Base-by-base conservation (phyloP, 2,329 filamentous ascomycete genomes). In the Grosmannia clavigera region DNA sequence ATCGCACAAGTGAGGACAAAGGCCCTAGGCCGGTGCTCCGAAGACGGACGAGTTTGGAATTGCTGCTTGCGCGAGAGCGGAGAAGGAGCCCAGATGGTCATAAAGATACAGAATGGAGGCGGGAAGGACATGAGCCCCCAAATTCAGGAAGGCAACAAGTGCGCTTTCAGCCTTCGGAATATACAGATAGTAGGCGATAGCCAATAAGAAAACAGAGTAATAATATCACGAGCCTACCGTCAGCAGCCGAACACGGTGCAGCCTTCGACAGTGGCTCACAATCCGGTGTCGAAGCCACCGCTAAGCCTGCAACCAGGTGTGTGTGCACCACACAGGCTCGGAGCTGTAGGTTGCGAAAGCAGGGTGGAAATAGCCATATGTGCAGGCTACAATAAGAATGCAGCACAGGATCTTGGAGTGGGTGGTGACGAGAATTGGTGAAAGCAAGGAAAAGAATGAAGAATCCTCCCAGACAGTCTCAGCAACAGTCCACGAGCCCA, bases 221-320 rank as follows among this genome's bases (percentile, higher is more conserved):
- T 40, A 3, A 40, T 40, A 40, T 6, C 12, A 40, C 3, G 12
- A 40, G 16, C 35, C 9, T 10, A 14, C 35, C 9, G 35, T 14
- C 35, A 31, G 35, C 35, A 6, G 25, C 71, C 76, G 62, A 80
- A 79, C 0, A 76, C 75, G 0, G 72, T 73, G 58, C 70, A 75
- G 19, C 77, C 77, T 57, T 77, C 73, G 19, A 66, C 67, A 2
- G 76, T 77, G 0, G 76, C 76, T 67, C 78, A 78, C 25, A 78
- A 66, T 29, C 76, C 76, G 0, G 72, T 73, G 14, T 73, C 68
- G 59, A 78, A 77, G 10, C 76, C 76, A 10, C 76, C 76, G 1
- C 76, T 64, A 72, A 69, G 16, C 75, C 76, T 14, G 75, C 76
- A 3, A 79, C 72, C 65, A 74, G 71, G 67, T 79, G 76, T 0